Percentiles rank a stretch among this genome's conserved stretches.
These are phyloP conservation scores for Trifolium subterraneum DNA, from an alignment of 306 rosid genomes.

Conservation along the genomic window DNA sequence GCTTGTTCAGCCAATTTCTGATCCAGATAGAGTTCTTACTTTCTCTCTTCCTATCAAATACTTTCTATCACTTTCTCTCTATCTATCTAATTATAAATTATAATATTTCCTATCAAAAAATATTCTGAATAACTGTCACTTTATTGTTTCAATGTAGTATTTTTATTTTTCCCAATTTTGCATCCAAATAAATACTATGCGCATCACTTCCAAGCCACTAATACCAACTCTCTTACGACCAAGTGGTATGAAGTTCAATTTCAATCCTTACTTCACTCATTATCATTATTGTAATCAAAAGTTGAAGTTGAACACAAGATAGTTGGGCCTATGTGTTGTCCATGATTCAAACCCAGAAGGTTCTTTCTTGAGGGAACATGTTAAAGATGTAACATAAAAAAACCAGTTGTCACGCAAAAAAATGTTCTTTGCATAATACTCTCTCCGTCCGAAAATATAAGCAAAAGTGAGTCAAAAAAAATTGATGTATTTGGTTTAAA, in stretches of 20 bases:
- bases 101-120: background rate
- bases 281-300: background rate
- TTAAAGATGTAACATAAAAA: background rate
- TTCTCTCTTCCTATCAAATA: background rate
- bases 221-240: background rate
- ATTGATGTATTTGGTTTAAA: too few relatives aligned
- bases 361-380: background rate
- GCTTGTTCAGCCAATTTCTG: background rate
- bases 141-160: background rate
- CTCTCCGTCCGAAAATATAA: too few relatives aligned
- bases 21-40: background rate
- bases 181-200: background rate
- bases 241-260: background rate
- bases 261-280: background rate
- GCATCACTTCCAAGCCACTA: background rate
- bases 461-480: too few relatives aligned
- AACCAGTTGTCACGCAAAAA: background rate
- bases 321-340: background rate
- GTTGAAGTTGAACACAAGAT: background rate
- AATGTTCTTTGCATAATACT: slow-evolving; percentile 2
- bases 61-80: background rate
- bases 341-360: background rate
- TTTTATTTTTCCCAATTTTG: background rate
- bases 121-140: background rate
- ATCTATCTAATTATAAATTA: background rate